These are phyloP conservation scores for Phytophthora syringae DNA, from an alignment of 352 stramenopile species.

Conservation along the genomic window DNA sequence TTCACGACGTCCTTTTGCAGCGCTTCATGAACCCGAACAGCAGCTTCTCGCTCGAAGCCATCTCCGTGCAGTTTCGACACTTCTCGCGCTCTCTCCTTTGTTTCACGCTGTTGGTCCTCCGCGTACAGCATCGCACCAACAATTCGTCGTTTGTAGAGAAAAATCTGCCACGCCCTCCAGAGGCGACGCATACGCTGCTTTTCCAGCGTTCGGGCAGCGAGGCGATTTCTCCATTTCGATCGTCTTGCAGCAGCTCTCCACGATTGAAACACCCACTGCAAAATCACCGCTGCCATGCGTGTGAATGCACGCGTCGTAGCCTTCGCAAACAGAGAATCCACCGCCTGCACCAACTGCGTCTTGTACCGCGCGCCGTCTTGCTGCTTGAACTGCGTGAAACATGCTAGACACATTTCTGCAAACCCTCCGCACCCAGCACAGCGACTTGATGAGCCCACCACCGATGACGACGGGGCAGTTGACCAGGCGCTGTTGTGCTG, in stretches of 20 bases:
- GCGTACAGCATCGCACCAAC: conserved; percentile 82
- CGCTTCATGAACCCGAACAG: conserved; percentile 40
- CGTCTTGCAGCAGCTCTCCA: conserved; percentile 54
- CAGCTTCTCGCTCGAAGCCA: conserved; percentile 50
- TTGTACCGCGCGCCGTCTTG: conserved; percentile 74
- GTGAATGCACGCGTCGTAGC: conserved; percentile 64
- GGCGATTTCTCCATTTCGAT: conserved; percentile 33
- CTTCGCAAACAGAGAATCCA: conserved; percentile 71
- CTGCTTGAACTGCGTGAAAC: conserved; percentile 69
- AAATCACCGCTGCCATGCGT: conserved; percentile 59
- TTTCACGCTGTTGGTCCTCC: conserved; percentile 58
- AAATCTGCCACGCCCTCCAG: conserved; percentile 59
- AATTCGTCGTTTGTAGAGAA: conserved; percentile 64
- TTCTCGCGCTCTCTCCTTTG: conserved; percentile 45
- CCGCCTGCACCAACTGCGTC: conserved; percentile 58
- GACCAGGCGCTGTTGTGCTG: conserved; percentile 12
- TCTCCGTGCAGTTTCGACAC: conserved; percentile 69
- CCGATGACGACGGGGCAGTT: conserved; percentile 7
- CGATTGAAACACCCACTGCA: conserved; percentile 68
- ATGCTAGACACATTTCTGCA: conserved; percentile 75
- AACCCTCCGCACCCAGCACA: conserved; percentile 67
- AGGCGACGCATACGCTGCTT: conserved; percentile 44
- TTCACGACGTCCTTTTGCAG: conserved; percentile 50
- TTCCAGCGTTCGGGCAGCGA: conserved; percentile 26
- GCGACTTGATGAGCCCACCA: conserved; percentile 31